These are phyloP conservation scores for Tarenaya hassleriana DNA, from an alignment of 345 rosid genomes.

Conservation along the genomic window DNA sequence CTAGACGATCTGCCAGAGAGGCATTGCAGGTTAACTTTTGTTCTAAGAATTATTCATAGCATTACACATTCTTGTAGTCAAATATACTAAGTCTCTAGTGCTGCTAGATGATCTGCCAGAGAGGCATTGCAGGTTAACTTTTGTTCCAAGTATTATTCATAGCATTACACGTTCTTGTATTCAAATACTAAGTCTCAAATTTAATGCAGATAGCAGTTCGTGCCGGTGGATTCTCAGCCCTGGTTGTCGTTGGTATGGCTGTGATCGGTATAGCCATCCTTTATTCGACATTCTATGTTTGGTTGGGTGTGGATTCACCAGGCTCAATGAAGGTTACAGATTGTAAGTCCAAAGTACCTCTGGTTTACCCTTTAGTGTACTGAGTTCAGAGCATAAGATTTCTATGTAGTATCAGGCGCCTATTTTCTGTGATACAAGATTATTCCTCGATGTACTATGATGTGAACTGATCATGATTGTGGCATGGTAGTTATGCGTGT, in stretches of 20 bases:
- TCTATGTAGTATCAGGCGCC: too few relatives aligned
- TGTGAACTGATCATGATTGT: slow-evolving; percentile 1
- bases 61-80: neutral
- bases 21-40: slow-evolving; percentile 79
- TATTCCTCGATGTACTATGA: neutral
- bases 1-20: slow-evolving; percentile 97
- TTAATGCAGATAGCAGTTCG: slow-evolving; percentile 76
- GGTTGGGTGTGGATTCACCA: slow-evolving; percentile 84
- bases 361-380: too few relatives aligned
- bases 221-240: slow-evolving; percentile 97
- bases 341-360: slow-evolving; percentile 58
- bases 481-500: neutral
- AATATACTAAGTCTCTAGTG: slow-evolving; percentile 92
- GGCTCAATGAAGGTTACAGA: slow-evolving; percentile 89
- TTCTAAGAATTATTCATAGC: slow-evolving; percentile 23
- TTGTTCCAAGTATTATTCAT: slow-evolving; percentile 20
- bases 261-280: slow-evolving; percentile 94
- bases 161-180: slow-evolving; percentile 7
- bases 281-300: slow-evolving; percentile 84
- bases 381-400: too few relatives aligned
- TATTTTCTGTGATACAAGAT: neutral
- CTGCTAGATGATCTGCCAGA: slow-evolving; percentile 97
- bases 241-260: slow-evolving; percentile 99
- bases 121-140: slow-evolving; percentile 91
- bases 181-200: slow-evolving; percentile 26